Evolutionary conservation across 805 yeast genomes (phyloP), one percentile per base, ranked within the genome.

Genomic region (Danielia oregonensis): DNA sequence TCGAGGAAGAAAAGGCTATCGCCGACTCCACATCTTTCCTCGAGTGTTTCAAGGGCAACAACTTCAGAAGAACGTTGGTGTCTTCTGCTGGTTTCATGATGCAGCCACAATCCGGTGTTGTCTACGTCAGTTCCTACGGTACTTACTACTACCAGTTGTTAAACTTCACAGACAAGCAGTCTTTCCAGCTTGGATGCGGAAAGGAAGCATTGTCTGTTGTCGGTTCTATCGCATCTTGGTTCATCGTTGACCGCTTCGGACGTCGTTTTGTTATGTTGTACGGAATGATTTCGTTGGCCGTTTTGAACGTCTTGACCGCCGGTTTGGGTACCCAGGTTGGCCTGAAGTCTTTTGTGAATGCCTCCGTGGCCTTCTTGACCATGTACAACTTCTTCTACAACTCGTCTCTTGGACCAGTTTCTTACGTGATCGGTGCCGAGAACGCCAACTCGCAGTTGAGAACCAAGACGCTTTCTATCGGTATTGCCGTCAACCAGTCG

Each of bases 371-470:
- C 23, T 42, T 43, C 29, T 42, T 30, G 46, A 40, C 22, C 11
- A 46, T 41, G 33, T 50, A 39, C 37, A 42, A 44, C 32, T 57
- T 54, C 32, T 51, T 57, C 32, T 69, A 66, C 43, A 60, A 65
- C 38, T 46, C 59, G 14, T 50, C 67, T 15, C 54, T 62, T 36
- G 76, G 74, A 11, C 74, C 77, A 5, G 57, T 70, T 8, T 59
- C 65, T 17, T 68, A 56, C 41, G 53, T 63, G 24, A 55, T 62
- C 29, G 62, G 58, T 16, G 56, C 66, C 7, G 76, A 72, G 44
- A 51, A 63, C 29, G 61, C 74, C 23, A 58, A 73, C 5, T 50
- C 65, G 3, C 46, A 48, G 18, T 47, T 68, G 23, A 60, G 75
- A 52, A 48, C 65, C 27, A 65, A 67, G 46, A 58, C 75, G 1